A percentile compares a stretch with the other conserved stretches of the same genome.
Evolutionary conservation across 306 rosid species (phyloP).

Genomic region (Corylus avellana): DNA sequence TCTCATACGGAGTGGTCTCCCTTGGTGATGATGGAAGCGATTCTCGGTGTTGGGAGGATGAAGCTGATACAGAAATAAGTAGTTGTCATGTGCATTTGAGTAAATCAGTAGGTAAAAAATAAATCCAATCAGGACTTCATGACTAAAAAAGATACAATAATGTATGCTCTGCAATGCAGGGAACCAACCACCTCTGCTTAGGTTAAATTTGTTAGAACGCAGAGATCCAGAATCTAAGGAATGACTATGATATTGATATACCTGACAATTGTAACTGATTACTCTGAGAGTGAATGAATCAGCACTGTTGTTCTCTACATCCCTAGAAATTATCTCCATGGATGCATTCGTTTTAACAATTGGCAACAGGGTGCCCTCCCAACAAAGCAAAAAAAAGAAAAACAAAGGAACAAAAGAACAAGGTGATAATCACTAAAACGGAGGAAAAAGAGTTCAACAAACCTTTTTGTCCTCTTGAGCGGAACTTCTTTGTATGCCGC

Average conservation of each 20-base stretch:
- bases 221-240: neutral
- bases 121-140: slow-evolving; percentile 15
- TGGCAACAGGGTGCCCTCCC: too few species aligned
- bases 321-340: neutral
- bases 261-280: neutral
- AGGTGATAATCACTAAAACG: slow-evolving; percentile 1
- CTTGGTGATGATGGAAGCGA: slow-evolving; percentile 85
- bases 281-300: neutral
- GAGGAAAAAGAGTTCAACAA: slow-evolving; percentile 25
- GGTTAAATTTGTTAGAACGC: neutral
- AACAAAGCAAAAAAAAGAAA: too few species aligned
- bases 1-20: slow-evolving; percentile 73
- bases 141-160: neutral
- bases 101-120: neutral
- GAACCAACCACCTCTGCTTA: neutral
- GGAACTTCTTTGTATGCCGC: slow-evolving; percentile 93
- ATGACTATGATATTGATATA: neutral
- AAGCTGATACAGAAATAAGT: slow-evolving; percentile 50
- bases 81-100: slow-evolving; percentile 1
- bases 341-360: too few species aligned
- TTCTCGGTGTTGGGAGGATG: slow-evolving; percentile 80
- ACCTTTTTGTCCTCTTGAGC: slow-evolving; percentile 88
- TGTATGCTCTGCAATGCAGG: neutral
- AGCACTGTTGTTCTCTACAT: neutral
- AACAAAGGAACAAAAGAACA: neutral